phyloP scores from a whole-genome alignment of 805 yeast species.

The Hanseniaspora pseudoguilliermondii region DNA sequence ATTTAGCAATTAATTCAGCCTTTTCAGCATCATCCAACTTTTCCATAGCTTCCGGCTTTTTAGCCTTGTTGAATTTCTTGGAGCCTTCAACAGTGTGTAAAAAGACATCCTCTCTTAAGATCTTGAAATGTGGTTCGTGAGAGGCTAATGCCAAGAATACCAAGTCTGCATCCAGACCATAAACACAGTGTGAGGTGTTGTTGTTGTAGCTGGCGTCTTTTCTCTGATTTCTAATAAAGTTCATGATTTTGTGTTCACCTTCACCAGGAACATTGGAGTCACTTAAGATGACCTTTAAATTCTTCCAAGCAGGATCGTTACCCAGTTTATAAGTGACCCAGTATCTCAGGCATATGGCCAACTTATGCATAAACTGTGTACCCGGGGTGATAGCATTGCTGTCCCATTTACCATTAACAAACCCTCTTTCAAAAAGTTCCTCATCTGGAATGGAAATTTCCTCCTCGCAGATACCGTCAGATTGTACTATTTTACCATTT shows the following conservation, averaged over 20 bases:
- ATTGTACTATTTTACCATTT: conserved; percentile 28
- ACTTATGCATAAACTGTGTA: conserved; percentile 89
- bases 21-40: conserved; percentile 49
- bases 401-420: conserved; percentile 77
- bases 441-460: conserved; percentile 53
- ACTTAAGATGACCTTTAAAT: conserved; percentile 75
- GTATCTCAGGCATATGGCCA: conserved; percentile 70
- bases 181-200: conserved; percentile 88
- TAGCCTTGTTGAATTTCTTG: conserved; percentile 18
- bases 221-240: conserved; percentile 80
- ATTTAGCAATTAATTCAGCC: conserved; percentile 26
- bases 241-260: conserved; percentile 98
- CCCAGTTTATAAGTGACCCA: conserved; percentile 87
- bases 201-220: conserved; percentile 79
- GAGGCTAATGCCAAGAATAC: conserved; percentile 92
- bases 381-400: conserved; percentile 97
- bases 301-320: conserved; percentile 87
- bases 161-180: conserved; percentile 95
- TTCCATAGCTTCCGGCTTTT: conserved; percentile 17
- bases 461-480: conserved; percentile 30
- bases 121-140: conserved; percentile 92
- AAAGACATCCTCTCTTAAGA: conserved; percentile 91
- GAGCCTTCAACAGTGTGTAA: conserved; percentile 46
- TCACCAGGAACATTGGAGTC: conserved; percentile 98
- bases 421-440: conserved; percentile 32